Base-by-base conservation (phyloP, 352 stramenopile genomes). In the Peronospora destructor region DNA sequence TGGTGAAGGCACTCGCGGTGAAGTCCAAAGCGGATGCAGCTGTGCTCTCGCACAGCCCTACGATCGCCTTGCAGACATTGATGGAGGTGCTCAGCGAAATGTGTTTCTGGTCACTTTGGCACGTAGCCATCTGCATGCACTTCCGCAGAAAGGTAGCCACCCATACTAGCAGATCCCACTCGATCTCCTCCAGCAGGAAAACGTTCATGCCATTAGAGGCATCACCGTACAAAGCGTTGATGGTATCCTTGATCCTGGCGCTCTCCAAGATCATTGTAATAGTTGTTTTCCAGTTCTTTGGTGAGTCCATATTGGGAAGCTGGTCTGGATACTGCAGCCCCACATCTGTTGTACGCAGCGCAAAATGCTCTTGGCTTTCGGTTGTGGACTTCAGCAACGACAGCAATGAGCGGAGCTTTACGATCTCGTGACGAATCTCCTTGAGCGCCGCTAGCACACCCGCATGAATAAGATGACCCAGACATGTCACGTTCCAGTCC, bases 31-130 rank as follows among this genome's bases (percentile, higher is more conserved):
- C 69, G 0, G 77, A 78, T 12, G 73, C 73, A 13, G 71, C 71
- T 0, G 75, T 89, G 44, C 59, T 87, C 38, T 89, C 77, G 49
- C 77, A 89, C 28, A 84, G 61, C n/a, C 62, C 64, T 43, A 89
- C 75, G 36, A 89, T 87, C 37, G 71, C 77, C 61, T 87, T 89
- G 71, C 71, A 87, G 23, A 87, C 67, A 59, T 87, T 89, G 49
- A 83, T 73, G 36, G 77, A 89, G 45, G 76, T 89, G 52, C 77
- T 89, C 46, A 87, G 51, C 35, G 75, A 87, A 59, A 89, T 85
- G 56, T 85, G 77, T 43, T 85, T 84, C 53, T 84, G 59, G 53
- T 84, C 75, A 43, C 77, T 86, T 50, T 89, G 77, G 25, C 77
- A 89, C 21, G 77, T 89, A 6, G 75, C 70, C 68, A 89, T 82